Percentiles rank a stretch among this genome's conserved stretches.
These are phyloP conservation scores for Xylaria telfairii DNA, from an alignment of 495 filamentous ascomycete species.

Conservation along the genomic window DNA sequence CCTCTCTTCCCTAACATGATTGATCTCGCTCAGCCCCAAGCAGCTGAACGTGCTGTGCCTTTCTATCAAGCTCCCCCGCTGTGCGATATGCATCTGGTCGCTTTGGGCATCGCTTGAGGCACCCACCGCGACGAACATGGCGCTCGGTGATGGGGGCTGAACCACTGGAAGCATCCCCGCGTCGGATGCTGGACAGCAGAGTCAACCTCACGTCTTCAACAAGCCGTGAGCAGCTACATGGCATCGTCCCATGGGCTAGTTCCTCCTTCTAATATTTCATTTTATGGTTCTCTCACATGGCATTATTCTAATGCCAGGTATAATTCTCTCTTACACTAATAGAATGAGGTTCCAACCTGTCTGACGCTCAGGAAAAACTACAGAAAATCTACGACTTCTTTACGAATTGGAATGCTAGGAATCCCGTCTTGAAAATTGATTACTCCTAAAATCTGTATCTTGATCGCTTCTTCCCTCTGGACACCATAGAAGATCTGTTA, in stretches of 20 bases:
- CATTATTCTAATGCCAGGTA: neutral
- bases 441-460: neutral
- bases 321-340: neutral
- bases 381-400: neutral
- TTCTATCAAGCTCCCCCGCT: constrained; percentile 5
- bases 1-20: neutral
- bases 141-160: constrained; percentile 21
- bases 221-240: neutral
- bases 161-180: neutral
- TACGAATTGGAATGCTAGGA: neutral
- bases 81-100: neutral
- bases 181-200: neutral
- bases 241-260: neutral
- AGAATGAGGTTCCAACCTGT: neutral
- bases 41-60: constrained; percentile 11
- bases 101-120: neutral
- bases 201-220: constrained; percentile 3
- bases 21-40: constrained; percentile 2
- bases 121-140: constrained; percentile 3
- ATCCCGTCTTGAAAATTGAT: neutral
- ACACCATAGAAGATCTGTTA: neutral
- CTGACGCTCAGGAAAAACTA: neutral
- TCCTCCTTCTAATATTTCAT: neutral
- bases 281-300: neutral
- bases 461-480: neutral